phyloP scores from a whole-genome alignment of 192 early-diverging fungal genomes.

The Physocladia obscura region DNA sequence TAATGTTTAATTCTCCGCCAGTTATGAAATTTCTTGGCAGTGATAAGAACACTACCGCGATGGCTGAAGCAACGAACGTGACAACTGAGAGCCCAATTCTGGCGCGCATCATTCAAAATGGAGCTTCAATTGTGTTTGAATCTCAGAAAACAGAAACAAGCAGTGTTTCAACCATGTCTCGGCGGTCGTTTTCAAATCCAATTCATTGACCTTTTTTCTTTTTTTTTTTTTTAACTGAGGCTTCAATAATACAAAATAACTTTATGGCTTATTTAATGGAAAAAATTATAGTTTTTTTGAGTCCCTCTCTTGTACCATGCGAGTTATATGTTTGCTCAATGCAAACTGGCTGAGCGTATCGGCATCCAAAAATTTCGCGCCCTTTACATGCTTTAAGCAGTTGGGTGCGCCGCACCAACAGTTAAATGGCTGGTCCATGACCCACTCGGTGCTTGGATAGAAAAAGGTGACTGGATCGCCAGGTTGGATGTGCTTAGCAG shows the following conservation, averaged over 20 bases:
- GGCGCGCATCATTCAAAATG: neutral
- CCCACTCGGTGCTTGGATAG: slow-evolving; percentile 51
- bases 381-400: slow-evolving; percentile 25
- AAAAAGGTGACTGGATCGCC: slow-evolving; percentile 52
- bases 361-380: slow-evolving; percentile 23
- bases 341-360: slow-evolving; percentile 14
- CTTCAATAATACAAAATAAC: neutral
- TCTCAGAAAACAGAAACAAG: neutral
- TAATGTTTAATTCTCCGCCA: slow-evolving; percentile 10
- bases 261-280: no score
- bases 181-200: slow-evolving; percentile 21
- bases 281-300: no score
- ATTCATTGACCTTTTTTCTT: neutral
- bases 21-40: slow-evolving; percentile 24
- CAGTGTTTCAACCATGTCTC: neutral
- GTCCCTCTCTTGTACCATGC: slow-evolving; percentile 7
- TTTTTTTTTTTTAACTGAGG: neutral
- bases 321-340: slow-evolving; percentile 19
- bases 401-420: slow-evolving; percentile 49
- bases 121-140: neutral
- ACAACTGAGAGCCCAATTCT: neutral
- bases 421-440: slow-evolving; percentile 48
- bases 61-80: neutral
- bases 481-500: slow-evolving; percentile 22
- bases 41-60: neutral